Evolutionary conservation across 768 basidiomycete genomes (phyloP).

Genomic region (Trametes meyenii): DNA sequence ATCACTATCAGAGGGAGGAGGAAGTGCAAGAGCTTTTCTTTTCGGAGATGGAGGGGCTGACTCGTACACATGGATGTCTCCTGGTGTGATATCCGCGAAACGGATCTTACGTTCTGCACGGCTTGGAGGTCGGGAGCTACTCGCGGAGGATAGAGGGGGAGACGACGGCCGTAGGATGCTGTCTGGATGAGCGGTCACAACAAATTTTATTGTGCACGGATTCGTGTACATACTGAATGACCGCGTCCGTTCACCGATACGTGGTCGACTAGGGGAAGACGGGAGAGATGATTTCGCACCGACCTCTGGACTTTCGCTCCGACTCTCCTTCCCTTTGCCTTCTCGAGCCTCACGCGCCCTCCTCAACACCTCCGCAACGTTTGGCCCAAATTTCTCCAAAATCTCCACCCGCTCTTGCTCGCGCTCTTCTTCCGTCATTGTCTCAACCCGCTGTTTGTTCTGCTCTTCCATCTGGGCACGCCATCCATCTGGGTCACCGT

Average conservation of each 20-base stretch:
- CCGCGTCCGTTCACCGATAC: slow-evolving; percentile 20
- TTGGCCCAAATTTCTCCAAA: slow-evolving; percentile 70
- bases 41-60: slow-evolving; percentile 78
- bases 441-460: slow-evolving; percentile 61
- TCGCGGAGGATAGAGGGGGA: slow-evolving; percentile 30
- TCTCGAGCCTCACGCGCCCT: slow-evolving; percentile 54
- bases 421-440: slow-evolving; percentile 73
- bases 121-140: slow-evolving; percentile 62
- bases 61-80: slow-evolving; percentile 83
- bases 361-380: slow-evolving; percentile 62
- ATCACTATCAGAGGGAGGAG: slow-evolving; percentile 46
- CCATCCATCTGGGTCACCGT: slow-evolving; percentile 40
- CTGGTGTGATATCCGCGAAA: slow-evolving; percentile 73
- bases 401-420: slow-evolving; percentile 68
- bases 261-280: slow-evolving; percentile 14
- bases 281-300: slow-evolving; percentile 14
- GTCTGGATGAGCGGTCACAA: slow-evolving; percentile 37
- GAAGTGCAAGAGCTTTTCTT: slow-evolving; percentile 60
- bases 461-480: slow-evolving; percentile 63
- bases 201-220: slow-evolving; percentile 3
- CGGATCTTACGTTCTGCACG: slow-evolving; percentile 58
- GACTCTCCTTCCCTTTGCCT: slow-evolving; percentile 24
- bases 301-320: neutral
- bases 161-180: slow-evolving; percentile 21
- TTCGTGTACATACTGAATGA: slow-evolving; percentile 21